Conservation (phyloP, 75 land plant species). For the Adiantum capillusveneris region DNA sequence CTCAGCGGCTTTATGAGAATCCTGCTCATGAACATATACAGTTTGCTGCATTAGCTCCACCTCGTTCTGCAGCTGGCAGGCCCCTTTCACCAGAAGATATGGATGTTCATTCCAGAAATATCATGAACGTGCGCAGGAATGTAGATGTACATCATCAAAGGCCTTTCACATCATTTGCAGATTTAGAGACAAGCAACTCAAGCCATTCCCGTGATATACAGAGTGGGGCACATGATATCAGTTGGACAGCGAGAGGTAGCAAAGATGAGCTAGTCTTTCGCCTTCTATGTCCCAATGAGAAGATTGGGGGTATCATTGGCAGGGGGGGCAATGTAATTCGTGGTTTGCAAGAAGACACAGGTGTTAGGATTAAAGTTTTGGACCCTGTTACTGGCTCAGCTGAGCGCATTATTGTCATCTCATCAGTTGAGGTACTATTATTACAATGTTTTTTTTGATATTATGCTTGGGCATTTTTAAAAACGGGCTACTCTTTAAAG, state of each 20-base stretch:
- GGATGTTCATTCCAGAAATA: not conserved
- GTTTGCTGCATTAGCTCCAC: constrained; percentile 32
- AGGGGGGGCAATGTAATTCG: constrained; percentile 33
- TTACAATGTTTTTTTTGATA: too few species aligned
- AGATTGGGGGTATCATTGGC: constrained; percentile 47
- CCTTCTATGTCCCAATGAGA: constrained; percentile 71
- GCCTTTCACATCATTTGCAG: not conserved
- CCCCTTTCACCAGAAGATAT: constrained; percentile 2
- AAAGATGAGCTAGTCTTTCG: constrained; percentile 62
- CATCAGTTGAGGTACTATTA: not conserved
- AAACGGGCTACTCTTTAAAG: too few species aligned
- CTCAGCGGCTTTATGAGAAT: constrained; percentile 62
- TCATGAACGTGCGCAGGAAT: not conserved
- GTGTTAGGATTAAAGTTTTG: constrained; percentile 4
- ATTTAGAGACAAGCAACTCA: not conserved
- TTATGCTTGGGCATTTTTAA: too few species aligned
- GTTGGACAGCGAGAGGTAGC: not conserved
- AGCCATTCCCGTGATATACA: not conserved
- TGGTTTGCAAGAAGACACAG: constrained; percentile 3
- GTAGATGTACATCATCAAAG: not conserved
- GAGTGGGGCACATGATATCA: not conserved
- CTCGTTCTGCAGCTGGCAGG: constrained; percentile 38
- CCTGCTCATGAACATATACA: constrained; percentile 32
- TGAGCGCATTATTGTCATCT: not conserved
- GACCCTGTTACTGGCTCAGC: not conserved